Evolutionary conservation across 495 filamentous ascomycete genomes (phyloP), one percentile per base, ranked within the genome.

Genomic region (Annulohypoxylon moriforme): DNA sequence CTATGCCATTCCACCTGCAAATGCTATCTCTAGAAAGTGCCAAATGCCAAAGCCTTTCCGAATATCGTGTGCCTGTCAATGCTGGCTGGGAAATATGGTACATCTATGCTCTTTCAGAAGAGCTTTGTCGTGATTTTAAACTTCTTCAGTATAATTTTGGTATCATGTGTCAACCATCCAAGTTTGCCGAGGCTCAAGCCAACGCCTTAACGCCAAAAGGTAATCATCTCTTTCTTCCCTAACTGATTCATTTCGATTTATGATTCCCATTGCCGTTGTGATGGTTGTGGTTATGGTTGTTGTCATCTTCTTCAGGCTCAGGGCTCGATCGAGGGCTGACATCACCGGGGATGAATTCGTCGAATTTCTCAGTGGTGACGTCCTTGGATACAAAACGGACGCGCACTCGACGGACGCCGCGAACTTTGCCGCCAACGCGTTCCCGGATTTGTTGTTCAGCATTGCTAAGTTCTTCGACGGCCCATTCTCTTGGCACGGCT

Each of bases 321-420:
- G 90, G 90, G 64, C 85, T 91, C 7, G 82, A 83, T 74, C 84
- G 81, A 3, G 87, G 84, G 65, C 86, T 90, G 4, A 90, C 83
- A 70, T 92, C 88, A 5, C 85, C 83, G 2, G 85, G 77, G 59
- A 97, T 93, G 72, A 97, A 97, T 77, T 96, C 93, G 74, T 95
- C 91, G 22, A 88, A 85, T 69, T 91, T 89, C 55, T 85, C 83
- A 14, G 81, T 72, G 5, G 80, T 73, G 25, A 79, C 77, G 34
- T 89, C 88, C 64, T 87, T 88, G 3, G 93, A 87, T 55, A 96
- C 87, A 73, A 97, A 97, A 49, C 94, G 88, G 36, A 99, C 85
- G 56, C 89, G 89, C 22, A 99, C 88, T 55, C 89, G 87, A 75
- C 92, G 89, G 44, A 94, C 92, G 0, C 96, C 96, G 50, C 92